Conservation (phyloP, 371 early-diverging fungal species). For the Entomophthora muscae region DNA sequence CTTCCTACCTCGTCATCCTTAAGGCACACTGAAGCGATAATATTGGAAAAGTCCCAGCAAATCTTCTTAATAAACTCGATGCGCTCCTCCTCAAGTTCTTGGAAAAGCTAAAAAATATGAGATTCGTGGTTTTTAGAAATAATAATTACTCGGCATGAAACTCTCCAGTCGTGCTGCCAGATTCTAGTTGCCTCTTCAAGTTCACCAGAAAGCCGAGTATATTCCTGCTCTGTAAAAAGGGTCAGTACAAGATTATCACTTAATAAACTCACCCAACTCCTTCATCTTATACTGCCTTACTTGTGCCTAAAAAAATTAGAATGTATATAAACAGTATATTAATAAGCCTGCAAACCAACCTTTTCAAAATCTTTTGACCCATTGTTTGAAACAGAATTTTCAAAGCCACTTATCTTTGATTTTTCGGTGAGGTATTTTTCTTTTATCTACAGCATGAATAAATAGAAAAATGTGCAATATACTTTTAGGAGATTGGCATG, state of each 20-base stretch:
- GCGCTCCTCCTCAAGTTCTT: conserved; percentile 76
- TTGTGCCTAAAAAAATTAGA: conserved; percentile 9
- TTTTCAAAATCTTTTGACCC: conserved; percentile 12
- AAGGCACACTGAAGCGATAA: conserved; percentile 60
- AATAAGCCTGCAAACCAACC: too few species aligned
- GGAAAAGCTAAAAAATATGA: conserved; percentile 29
- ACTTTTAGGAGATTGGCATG: conserved; percentile 10
- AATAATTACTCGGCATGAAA: conserved; percentile 9
- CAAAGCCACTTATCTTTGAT: conserved; percentile 15
- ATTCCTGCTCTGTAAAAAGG: conserved; percentile 22
- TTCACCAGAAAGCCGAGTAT: conserved; percentile 19
- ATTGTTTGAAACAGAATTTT: conserved; percentile 9
- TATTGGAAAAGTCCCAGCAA: conserved; percentile 72
- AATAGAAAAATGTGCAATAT: background rate
- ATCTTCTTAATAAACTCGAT: conserved; percentile 62
- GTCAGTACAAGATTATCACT: background rate
- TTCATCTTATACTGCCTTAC: conserved; percentile 20
- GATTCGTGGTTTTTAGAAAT: too few species aligned
- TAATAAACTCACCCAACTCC: conserved; percentile 14
- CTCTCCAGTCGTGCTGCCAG: conserved; percentile 20
- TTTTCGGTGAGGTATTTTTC: conserved; percentile 27
- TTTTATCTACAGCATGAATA: conserved; percentile 12
- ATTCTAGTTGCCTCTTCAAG: conserved; percentile 20
- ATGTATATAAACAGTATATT: too few species aligned
- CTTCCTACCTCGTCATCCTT: conserved; percentile 66